phyloP scores from a whole-genome alignment of 1,284 basidiomycete genomes.

The Ustilago hordei region DNA sequence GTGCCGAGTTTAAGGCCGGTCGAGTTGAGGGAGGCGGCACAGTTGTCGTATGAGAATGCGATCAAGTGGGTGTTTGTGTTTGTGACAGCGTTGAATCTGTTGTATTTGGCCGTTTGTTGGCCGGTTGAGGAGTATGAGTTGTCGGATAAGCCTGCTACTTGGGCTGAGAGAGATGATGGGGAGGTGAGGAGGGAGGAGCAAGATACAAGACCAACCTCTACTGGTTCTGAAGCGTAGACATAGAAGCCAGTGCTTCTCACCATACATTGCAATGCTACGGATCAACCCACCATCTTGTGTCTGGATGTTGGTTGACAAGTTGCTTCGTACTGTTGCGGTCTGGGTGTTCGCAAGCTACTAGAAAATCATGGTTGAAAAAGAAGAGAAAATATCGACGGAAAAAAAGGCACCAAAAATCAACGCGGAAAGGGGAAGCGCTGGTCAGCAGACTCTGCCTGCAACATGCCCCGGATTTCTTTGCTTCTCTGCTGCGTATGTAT shows the following conservation, averaged over 20 bases:
- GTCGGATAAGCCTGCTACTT: conserved; percentile 36
- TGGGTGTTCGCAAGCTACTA: no score
- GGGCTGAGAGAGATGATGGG: neutral
- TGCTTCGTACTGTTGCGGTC: no score
- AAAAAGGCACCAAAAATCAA: neutral
- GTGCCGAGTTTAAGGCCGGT: conserved; percentile 79
- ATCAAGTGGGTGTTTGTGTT: conserved; percentile 86
- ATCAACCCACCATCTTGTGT: no score
- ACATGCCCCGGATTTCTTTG: neutral
- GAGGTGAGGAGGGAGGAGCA: neutral
- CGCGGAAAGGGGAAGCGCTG: neutral
- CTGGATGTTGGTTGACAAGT: no score
- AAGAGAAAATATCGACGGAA: neutral
- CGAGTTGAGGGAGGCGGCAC: conserved; percentile 76
- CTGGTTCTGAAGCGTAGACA: conserved; percentile 9
- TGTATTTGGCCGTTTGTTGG: conserved; percentile 42
- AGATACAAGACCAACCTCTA: neutral
- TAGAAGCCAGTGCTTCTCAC: neutral
- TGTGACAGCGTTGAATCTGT: conserved; percentile 77
- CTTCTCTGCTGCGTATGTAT: neutral
- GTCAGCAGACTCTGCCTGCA: neutral
- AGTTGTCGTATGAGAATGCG: conserved; percentile 83
- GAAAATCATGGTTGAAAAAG: neutral
- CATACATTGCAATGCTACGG: neutral
- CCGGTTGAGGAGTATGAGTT: conserved; percentile 37